Percentiles rank a stretch among this genome's conserved stretches.
Evolutionary conservation across 1,139 yeast species (phyloP).

Genomic region (Kazachstania sp.): DNA sequence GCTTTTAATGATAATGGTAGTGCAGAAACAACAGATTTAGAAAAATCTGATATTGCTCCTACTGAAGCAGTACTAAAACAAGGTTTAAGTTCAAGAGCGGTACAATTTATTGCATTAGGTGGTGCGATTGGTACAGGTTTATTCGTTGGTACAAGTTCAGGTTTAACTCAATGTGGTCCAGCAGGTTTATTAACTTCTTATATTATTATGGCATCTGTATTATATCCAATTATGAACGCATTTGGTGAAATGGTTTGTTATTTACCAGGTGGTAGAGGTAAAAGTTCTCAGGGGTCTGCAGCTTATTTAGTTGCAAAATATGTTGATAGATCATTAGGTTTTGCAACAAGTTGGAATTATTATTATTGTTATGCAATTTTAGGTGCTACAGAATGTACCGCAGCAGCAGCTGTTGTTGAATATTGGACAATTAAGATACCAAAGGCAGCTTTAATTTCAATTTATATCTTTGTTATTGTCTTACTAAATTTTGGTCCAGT

Average conservation of each 20-base stretch:
- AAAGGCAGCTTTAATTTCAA: constrained; percentile 45
- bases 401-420: constrained; percentile 53
- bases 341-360: constrained; percentile 70
- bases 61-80: constrained; percentile 31
- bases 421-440: constrained; percentile 42
- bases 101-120: constrained; percentile 75
- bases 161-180: constrained; percentile 59
- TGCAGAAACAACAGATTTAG: neutral
- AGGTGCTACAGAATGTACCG: constrained; percentile 70
- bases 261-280: constrained; percentile 44
- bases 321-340: constrained; percentile 61
- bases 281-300: constrained; percentile 25
- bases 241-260: constrained; percentile 77
- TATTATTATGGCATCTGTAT: constrained; percentile 35
- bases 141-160: constrained; percentile 56
- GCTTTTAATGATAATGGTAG: neutral
- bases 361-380: constrained; percentile 42
- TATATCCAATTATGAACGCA: constrained; percentile 56
- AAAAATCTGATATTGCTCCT: neutral
- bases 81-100: constrained; percentile 53
- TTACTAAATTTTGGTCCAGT: constrained; percentile 41
- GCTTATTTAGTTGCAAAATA: constrained; percentile 33
- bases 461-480: constrained; percentile 38
- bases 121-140: constrained; percentile 71
- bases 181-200: constrained; percentile 45